Base-by-base conservation (phyloP, 257 asterid species). In the Fraxinus americana region DNA sequence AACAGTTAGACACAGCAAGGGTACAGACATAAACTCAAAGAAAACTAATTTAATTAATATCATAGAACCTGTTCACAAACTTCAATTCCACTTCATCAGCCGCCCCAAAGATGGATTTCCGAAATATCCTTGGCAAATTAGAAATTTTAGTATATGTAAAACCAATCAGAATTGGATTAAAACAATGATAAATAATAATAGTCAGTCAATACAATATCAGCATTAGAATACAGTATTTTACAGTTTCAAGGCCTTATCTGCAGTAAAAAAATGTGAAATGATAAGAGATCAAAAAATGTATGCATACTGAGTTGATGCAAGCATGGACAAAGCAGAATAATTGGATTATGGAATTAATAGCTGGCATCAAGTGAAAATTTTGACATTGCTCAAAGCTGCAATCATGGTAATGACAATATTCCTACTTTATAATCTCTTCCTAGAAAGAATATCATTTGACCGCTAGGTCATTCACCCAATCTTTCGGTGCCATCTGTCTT, bases 71-170 rank as follows among this genome's bases (percentile, higher is more conserved):
- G 87, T 91, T 89, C 87, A 94, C 88, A 59, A 94, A 94, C 88
- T 92, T 94, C 86, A 94, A 75, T 81, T 94, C 99, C 61, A 94
- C 92, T 90, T 93, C 99, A 88, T 94, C 99, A 11, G 99, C 99
- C 68, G 89, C 97, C 80, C 99, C 99, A 72, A 94, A 94, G 75
- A 94, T 91, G 67, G 90, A 89, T 83, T 94, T 94, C 75, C 99
- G 92, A 74, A 94, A 94, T 74, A 94, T 82, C 89, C 99, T 94
- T 71, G 9, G 45, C 48, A 32, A 66, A 43, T 30, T 17, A 50
- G 80, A 78, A 72, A 67, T 34, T 80, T 54, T 38, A n/a, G 48
- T 70, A 59, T 45, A 69, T 66, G 73, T 52, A 66, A 45, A 73
- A 80, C 72, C n/a, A 74, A 63, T 32, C 30, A 25, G 67, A 36